Percentiles rank a stretch among this genome's conserved stretches.
Conservation (phyloP, 2,329 filamentous ascomycete genomes). For the Cladosporium sp. region DNA sequence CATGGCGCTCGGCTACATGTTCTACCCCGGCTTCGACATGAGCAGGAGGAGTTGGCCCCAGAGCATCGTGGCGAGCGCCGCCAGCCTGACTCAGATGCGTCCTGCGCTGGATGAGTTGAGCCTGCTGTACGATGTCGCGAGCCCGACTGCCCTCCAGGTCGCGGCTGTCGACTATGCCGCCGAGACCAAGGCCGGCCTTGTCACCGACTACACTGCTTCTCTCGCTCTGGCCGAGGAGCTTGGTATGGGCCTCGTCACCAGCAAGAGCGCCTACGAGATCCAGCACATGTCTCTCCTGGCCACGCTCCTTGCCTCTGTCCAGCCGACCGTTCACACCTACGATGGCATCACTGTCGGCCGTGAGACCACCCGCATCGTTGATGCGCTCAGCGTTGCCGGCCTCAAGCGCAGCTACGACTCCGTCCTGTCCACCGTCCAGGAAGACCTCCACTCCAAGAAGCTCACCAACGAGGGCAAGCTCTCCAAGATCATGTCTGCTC, state of each 20-base stretch:
- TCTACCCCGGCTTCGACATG: slow-evolving; percentile 92
- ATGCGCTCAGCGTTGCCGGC: slow-evolving; percentile 67
- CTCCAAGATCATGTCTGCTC: slow-evolving; percentile 61
- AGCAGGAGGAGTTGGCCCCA: slow-evolving; percentile 88
- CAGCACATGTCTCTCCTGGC: slow-evolving; percentile 94
- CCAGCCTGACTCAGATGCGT: slow-evolving; percentile 73
- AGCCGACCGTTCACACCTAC: slow-evolving; percentile 83
- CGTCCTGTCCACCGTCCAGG: slow-evolving; percentile 58
- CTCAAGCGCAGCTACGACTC: slow-evolving; percentile 64
- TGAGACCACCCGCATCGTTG: slow-evolving; percentile 75
- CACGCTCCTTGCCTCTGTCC: slow-evolving; percentile 68
- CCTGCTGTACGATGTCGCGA: slow-evolving; percentile 83
- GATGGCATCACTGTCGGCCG: slow-evolving; percentile 78
- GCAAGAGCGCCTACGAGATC: slow-evolving; percentile 78
- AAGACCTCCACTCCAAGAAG: slow-evolving; percentile 44
- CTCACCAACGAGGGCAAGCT: slow-evolving; percentile 66
- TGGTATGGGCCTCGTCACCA: slow-evolving; percentile 78
- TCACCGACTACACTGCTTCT: slow-evolving; percentile 79
- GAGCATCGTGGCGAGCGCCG: slow-evolving; percentile 78
- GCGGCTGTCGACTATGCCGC: slow-evolving; percentile 78
- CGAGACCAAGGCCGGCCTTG: slow-evolving; percentile 60
- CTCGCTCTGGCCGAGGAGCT: slow-evolving; percentile 82
- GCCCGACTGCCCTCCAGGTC: slow-evolving; percentile 86
- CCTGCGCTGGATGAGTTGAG: slow-evolving; percentile 85
- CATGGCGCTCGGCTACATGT: slow-evolving; percentile 92